These are phyloP conservation scores for Pyropia haitanensis DNA, from an alignment of 23 red algal species.

Conservation along the genomic window DNA sequence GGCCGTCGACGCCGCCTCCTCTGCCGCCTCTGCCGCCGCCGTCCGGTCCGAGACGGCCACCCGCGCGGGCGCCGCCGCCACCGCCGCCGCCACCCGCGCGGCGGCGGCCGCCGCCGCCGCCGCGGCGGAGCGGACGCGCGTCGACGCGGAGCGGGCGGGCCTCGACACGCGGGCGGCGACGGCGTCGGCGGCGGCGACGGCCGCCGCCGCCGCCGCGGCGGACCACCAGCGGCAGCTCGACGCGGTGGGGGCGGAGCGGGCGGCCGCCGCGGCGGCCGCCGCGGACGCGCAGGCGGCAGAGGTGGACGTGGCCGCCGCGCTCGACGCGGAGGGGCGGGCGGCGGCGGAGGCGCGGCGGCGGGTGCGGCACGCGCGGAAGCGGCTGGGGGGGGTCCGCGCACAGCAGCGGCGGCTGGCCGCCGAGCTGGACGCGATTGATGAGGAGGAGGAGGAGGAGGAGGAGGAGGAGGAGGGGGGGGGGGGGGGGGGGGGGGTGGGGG, in stretches of 20 bases:
- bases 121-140: background rate
- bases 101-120: conserved; percentile 9
- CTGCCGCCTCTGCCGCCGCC: conserved; percentile 11
- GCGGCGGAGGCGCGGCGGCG: no score
- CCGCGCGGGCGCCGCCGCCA: conserved; percentile 10
- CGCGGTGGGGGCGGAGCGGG: background rate
- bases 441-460: conserved; percentile 1
- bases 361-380: no score
- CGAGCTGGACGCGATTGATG: background rate
- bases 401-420: no score
- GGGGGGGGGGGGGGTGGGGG: background rate
- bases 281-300: background rate
- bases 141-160: no score
- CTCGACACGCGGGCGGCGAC: no score
- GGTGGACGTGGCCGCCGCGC: background rate
- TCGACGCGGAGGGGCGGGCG: no score
- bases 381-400: no score
- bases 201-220: background rate
- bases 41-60: conserved; percentile 16
- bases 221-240: background rate
- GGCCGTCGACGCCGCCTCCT: conserved; percentile 18
- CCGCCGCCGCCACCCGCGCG: conserved; percentile 12
- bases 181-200: background rate
- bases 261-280: background rate
- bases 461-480: conserved; percentile 9